Percentiles rank a stretch among this genome's conserved stretches.
Conservation (phyloP, 208 protist species). For the Crithidia thermophila region DNA sequence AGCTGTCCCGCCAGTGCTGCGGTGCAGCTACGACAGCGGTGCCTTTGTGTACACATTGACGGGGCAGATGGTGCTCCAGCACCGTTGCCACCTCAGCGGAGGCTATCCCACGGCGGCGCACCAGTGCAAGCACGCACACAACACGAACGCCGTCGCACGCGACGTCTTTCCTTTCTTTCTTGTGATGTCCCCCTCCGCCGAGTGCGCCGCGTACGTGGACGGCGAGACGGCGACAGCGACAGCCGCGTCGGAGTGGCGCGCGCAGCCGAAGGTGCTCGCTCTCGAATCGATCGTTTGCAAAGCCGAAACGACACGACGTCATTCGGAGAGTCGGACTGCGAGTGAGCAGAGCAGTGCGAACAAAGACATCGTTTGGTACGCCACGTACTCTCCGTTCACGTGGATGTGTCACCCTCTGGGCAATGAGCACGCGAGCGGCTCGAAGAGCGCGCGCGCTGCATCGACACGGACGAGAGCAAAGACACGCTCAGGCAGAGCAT, state of each 20-base stretch:
- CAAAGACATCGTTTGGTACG: slow-evolving; percentile 19
- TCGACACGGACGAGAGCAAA: neutral
- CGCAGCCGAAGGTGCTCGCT: slow-evolving; percentile 15
- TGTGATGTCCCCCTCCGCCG: slow-evolving; percentile 17
- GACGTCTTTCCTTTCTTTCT: slow-evolving; percentile 27
- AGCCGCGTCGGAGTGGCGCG: slow-evolving; percentile 11
- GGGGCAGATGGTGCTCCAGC: slow-evolving; percentile 11
- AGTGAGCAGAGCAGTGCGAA: neutral
- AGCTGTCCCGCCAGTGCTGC: slow-evolving; percentile 39
- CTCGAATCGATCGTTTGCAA: slow-evolving; percentile 11
- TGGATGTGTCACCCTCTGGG: slow-evolving; percentile 38
- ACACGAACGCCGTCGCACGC: slow-evolving; percentile 7
- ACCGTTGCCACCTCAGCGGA: neutral
- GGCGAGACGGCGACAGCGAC: slow-evolving; percentile 14
- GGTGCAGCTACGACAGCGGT: slow-evolving; percentile 24
- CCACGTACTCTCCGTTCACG: slow-evolving; percentile 34
- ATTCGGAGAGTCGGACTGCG: no score
- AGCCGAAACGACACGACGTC: neutral
- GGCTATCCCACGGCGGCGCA: neutral
- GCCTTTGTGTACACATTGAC: slow-evolving; percentile 17
- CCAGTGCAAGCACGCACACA: slow-evolving; percentile 8
- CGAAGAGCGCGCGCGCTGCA: slow-evolving; percentile 4
- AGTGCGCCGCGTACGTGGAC: slow-evolving; percentile 22
- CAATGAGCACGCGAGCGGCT: slow-evolving; percentile 15
- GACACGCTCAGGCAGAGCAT: no score